Evolutionary conservation across 352 stramenopile genomes (phyloP).

Genomic region (Pythium utonaiense): DNA sequence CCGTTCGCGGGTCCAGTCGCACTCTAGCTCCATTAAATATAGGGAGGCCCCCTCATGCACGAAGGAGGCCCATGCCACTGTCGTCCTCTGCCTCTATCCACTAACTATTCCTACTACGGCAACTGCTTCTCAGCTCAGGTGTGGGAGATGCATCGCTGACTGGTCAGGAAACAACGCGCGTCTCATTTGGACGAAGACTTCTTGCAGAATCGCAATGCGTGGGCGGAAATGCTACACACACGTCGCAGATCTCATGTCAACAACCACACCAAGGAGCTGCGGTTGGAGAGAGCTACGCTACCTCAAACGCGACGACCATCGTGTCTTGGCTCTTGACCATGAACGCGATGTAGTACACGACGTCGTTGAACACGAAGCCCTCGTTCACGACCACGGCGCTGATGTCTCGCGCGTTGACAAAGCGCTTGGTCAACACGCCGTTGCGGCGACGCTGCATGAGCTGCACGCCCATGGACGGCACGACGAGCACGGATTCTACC

Average conservation of each 20-base stretch:
- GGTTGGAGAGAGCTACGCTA: too few species aligned
- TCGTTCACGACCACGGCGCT: conserved; percentile 79
- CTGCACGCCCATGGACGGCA: conserved; percentile 72
- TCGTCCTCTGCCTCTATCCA: background rate
- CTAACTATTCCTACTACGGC: too few species aligned
- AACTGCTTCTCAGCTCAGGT: conserved; percentile 16
- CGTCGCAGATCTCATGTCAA: background rate
- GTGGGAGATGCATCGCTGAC: conserved; percentile 44
- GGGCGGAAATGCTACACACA: conserved; percentile 57
- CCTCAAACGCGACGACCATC: conserved; percentile 81
- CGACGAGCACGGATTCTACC: conserved; percentile 71
- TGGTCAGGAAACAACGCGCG: conserved; percentile 50
- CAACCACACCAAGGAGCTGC: too few species aligned
- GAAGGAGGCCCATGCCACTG: background rate
- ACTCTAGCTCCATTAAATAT: conserved; percentile 1
- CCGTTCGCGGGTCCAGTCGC: background rate
- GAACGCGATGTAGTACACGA: conserved; percentile 81
- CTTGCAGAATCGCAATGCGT: conserved; percentile 58
- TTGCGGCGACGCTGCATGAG: conserved; percentile 56
- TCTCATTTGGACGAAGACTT: conserved; percentile 64
- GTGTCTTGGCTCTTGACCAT: conserved; percentile 59
- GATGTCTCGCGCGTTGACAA: conserved; percentile 45
- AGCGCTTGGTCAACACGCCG: conserved; percentile 34
- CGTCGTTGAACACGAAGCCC: conserved; percentile 70
- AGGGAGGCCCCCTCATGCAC: background rate